phyloP scores from a whole-genome alignment of 192 early-diverging fungal species.

The Umbelopsis isabellina region DNA sequence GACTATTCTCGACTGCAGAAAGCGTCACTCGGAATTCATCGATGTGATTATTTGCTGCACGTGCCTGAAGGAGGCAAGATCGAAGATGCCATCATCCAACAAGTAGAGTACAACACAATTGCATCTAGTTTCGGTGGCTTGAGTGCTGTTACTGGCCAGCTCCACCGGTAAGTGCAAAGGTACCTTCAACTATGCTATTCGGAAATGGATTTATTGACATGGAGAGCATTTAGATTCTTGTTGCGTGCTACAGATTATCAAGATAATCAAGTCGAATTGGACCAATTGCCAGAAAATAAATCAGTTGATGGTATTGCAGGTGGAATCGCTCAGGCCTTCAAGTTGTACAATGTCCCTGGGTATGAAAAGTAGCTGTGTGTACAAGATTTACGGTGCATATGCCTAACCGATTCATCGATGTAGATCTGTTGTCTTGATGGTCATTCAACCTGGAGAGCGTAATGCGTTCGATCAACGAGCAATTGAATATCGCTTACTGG shows the following conservation, averaged over 20 bases:
- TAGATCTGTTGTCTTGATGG: constrained; percentile 81
- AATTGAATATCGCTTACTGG: constrained; percentile 80
- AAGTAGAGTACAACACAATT: constrained; percentile 98
- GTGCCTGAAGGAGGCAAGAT: constrained; percentile 47
- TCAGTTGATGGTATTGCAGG: constrained; percentile 72
- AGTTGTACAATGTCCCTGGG: constrained; percentile 62
- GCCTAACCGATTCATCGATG: background rate
- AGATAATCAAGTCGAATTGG: constrained; percentile 33
- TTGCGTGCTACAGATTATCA: constrained; percentile 48
- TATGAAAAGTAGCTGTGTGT: constrained; percentile 25
- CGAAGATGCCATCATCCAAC: constrained; percentile 68
- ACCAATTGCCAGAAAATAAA: constrained; percentile 67
- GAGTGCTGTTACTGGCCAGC: constrained; percentile 68
- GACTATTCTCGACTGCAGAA: constrained; percentile 36
- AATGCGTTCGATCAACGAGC: constrained; percentile 93
- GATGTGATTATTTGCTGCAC: constrained; percentile 93
- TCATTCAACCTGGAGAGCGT: constrained; percentile 90
- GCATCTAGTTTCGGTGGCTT: constrained; percentile 88
- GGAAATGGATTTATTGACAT: too few relatives aligned
- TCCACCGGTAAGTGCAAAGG: constrained; percentile 73
- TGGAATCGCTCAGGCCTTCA: constrained; percentile 73
- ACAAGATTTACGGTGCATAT: background rate
- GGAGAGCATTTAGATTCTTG: constrained; percentile 46
- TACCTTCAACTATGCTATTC: background rate
- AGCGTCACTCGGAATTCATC: constrained; percentile 82